A percentile compares a stretch with the other conserved stretches of the same genome.
Conservation (phyloP, 2,329 filamentous ascomycete genomes). For the Diaporthe sp. region DNA sequence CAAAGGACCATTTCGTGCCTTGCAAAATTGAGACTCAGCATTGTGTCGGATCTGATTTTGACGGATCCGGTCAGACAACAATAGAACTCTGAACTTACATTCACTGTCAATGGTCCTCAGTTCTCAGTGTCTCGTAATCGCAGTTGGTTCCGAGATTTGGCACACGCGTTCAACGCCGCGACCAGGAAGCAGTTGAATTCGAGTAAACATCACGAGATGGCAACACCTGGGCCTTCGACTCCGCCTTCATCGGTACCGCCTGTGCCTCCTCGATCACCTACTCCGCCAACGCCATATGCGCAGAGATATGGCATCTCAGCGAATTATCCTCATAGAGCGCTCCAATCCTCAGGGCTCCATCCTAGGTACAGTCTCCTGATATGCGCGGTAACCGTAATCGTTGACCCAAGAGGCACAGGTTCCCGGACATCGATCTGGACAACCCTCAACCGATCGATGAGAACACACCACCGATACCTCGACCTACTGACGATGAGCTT, state of each 20-base stretch:
- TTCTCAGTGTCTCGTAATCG: neutral
- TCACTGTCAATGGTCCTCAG: neutral
- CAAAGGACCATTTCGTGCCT: neutral
- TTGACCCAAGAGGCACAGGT: neutral
- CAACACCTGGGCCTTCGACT: neutral
- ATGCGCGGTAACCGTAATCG: too few relatives aligned
- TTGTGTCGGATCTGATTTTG: neutral
- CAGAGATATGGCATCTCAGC: neutral
- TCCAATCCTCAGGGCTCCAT: neutral
- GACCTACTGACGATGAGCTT: neutral
- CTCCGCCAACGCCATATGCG: neutral
- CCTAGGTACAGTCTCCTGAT: neutral
- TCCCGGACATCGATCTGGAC: neutral
- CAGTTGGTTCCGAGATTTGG: neutral
- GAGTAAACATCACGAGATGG: neutral
- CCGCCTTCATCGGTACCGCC: neutral
- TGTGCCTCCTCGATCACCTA: neutral
- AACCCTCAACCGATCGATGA: neutral
- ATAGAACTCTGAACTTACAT: neutral
- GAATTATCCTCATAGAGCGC: neutral
- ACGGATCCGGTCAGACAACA: conserved; percentile 4
- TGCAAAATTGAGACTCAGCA: neutral
- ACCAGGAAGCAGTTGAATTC: neutral
- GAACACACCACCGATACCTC: neutral
- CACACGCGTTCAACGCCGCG: too few relatives aligned